Evolutionary conservation across 164 flowering plant species (phyloP), one percentile per base, ranked within the genome.

Genomic region (Vitis labrusca): DNA sequence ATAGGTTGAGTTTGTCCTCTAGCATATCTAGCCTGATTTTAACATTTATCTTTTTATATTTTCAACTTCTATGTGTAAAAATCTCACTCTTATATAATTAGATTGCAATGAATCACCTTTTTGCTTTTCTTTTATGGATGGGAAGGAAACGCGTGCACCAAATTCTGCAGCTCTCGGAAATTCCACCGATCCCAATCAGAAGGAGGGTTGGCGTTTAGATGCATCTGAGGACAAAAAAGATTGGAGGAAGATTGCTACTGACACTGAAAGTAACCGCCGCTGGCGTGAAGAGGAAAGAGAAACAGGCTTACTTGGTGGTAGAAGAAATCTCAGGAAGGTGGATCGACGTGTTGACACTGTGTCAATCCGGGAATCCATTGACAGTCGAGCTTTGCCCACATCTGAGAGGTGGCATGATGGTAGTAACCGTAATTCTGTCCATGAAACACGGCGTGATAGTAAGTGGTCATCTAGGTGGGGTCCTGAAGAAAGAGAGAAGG

Each of bases 281-380:
- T 94, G 98, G 98, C 97, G 90, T 65, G 97, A 94, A 80, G 98
- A 94, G 78, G 98, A 94, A 73, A 89, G 98, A 70, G 98, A 94
- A 79, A 92, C 97, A 69, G 82, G 91, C 61, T 73, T 91, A 58
- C 89, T 89, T 69, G 89, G 93, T 66, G 87, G 86, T 63, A 79
- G 97, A 78, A 88, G 91, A 81, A 97, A 89, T 27, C 92, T 93
- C 67, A 78, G 93, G 71, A 92, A 91, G 78, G 78, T 76, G 49
- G 96, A 88, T 51, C 89, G 91, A 4, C 95, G 97, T 48, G 64
- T 69, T 77, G 95, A 91, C 54, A 80, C 14, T 76, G 74, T 70
- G 54, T 67, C 82, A 29, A 75, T 17, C 3, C 80, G 84, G 70
- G 97, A 94, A 51, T 49, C 75, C 5, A 23, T 64, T 71, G 97